Conservation (phyloP, 768 basidiomycete genomes). For the Dentipellis fragilis region DNA sequence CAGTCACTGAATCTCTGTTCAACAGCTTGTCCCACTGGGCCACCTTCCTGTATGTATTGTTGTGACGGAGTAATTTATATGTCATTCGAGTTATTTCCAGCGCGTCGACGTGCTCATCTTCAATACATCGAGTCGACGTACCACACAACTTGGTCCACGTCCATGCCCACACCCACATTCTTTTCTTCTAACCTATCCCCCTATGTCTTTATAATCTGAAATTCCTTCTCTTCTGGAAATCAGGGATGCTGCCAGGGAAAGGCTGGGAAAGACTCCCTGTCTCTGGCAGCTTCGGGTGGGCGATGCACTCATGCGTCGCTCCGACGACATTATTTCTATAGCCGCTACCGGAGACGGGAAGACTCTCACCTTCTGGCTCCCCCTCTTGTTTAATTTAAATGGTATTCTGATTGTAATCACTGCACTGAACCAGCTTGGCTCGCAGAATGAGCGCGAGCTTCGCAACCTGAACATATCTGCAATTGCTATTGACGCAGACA, state of each 20-base stretch:
- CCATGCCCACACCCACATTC: no score
- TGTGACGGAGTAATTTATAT: no score
- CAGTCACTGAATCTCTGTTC: slow-evolving; percentile 24
- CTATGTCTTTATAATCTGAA: background rate
- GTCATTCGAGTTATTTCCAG: no score
- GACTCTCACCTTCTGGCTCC: background rate
- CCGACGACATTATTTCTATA: background rate
- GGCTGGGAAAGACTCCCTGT: background rate
- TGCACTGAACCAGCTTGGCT: background rate
- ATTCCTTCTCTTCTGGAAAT: background rate
- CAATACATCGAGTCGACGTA: no score
- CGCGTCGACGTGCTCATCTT: no score
- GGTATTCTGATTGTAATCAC: background rate
- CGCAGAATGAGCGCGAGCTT: background rate
- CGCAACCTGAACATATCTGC: background rate
- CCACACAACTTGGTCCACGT: no score
- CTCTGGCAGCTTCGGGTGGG: background rate
- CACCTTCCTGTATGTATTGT: no score
- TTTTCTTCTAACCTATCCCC: background rate
- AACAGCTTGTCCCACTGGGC: no score
- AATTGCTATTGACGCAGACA: background rate
- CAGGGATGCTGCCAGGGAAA: background rate
- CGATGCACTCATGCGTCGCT: background rate
- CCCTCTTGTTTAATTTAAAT: background rate
- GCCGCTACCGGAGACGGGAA: background rate